These are phyloP conservation scores for Chaetomium cochliodes DNA, from an alignment of 495 filamentous ascomycete species.

Conservation along the genomic window DNA sequence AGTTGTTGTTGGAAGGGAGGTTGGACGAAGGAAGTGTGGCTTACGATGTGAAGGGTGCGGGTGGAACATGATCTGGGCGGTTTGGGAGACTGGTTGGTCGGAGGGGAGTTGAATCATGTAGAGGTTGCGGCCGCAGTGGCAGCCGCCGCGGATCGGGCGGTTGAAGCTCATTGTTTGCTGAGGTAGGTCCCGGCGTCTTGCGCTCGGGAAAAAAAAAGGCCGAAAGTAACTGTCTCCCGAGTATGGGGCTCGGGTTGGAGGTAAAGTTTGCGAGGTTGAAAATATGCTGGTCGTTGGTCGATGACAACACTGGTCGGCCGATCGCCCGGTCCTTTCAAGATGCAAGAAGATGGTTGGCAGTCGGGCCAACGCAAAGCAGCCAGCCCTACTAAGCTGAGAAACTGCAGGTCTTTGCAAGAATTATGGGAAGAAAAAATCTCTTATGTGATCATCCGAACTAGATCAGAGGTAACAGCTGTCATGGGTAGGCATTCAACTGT, in stretches of 20 bases:
- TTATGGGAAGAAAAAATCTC: no score
- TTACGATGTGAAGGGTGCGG: slow-evolving; percentile 62
- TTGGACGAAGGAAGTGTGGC: slow-evolving; percentile 27
- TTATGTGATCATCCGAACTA: no score
- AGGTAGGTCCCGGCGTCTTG: background rate
- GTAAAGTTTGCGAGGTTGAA: background rate
- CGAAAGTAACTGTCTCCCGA: background rate
- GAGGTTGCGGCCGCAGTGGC: slow-evolving; percentile 80
- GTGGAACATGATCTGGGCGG: slow-evolving; percentile 70
- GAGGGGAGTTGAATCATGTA: slow-evolving; percentile 70
- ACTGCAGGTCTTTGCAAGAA: no score
- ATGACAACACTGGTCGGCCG: no score
- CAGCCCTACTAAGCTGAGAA: no score
- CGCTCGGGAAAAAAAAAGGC: background rate
- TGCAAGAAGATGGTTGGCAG: no score
- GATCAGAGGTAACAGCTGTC: no score
- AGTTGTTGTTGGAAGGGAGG: background rate
- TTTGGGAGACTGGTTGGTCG: slow-evolving; percentile 39
- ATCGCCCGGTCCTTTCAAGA: no score
- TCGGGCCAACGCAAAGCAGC: no score
- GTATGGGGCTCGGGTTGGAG: background rate
- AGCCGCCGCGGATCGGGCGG: slow-evolving; percentile 66
- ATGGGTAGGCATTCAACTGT: background rate
- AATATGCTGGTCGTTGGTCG: no score
- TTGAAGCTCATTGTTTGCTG: slow-evolving; percentile 43